A percentile compares a stretch with the other conserved stretches of the same genome.
phyloP scores from a whole-genome alignment of 2,329 filamentous ascomycete species.

The Stemphylium vesicarium region DNA sequence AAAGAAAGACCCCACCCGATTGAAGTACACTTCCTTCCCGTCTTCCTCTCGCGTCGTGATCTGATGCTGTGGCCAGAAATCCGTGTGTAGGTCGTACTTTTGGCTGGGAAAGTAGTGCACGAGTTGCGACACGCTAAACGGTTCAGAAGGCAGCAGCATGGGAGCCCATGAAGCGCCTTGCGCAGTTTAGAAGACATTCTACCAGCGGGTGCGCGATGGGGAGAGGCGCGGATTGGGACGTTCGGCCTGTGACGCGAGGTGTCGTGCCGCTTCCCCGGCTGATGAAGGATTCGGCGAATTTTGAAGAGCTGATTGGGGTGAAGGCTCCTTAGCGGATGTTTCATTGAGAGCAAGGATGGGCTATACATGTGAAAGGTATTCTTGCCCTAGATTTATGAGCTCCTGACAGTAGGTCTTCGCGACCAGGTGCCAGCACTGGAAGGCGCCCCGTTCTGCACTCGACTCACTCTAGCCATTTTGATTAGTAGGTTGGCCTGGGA shows the following conservation, averaged over 20 bases:
- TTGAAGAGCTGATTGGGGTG: not conserved
- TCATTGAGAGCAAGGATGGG: too few relatives aligned
- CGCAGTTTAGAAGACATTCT: conserved; percentile 31
- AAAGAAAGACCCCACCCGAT: conserved; percentile 34
- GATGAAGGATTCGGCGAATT: conserved; percentile 31
- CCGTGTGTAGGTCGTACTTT: conserved; percentile 35
- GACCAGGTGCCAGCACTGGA: too few relatives aligned
- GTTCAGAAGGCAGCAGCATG: conserved; percentile 27
- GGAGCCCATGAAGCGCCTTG: conserved; percentile 34
- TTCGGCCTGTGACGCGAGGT: conserved; percentile 29
- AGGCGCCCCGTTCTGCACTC: too few relatives aligned
- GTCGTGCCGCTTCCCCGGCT: conserved; percentile 19
- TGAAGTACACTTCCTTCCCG: conserved; percentile 20
- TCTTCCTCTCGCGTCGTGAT: conserved; percentile 15
- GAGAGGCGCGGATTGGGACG: conserved; percentile 32
- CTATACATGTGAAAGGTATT: not conserved
- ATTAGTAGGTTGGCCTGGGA: too few relatives aligned
- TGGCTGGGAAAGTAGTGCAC: conserved; percentile 31
- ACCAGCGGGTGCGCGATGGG: conserved; percentile 25
- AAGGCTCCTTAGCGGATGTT: not conserved
- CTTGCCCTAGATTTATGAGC: conserved; percentile 27
- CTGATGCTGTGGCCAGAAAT: conserved; percentile 34
- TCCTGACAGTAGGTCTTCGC: not conserved
- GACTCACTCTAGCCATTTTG: too few relatives aligned
- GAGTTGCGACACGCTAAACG: conserved; percentile 32